Conservation (phyloP, 805 yeast species). For the Debaryomyces maramus region DNA sequence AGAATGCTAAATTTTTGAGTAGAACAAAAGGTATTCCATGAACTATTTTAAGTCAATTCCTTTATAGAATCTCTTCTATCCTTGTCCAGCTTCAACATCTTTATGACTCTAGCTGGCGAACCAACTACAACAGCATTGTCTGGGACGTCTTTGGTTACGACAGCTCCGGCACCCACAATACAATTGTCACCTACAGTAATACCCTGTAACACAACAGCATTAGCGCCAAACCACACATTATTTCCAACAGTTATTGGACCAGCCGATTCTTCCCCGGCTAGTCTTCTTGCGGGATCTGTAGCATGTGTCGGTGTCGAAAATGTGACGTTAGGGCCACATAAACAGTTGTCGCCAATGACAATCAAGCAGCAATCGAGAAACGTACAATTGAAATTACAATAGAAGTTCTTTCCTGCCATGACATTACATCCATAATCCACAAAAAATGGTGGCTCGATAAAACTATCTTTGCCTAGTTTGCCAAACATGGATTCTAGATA, state of each 20-base stretch:
- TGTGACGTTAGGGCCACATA: constrained; percentile 64
- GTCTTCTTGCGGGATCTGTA: constrained; percentile 46
- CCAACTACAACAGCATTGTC: constrained; percentile 60
- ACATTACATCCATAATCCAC: constrained; percentile 71
- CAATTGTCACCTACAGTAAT: constrained; percentile 62
- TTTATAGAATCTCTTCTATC: constrained; percentile 10
- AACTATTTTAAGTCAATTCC: constrained; percentile 1
- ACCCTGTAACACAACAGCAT: constrained; percentile 59
- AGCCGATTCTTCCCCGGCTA: constrained; percentile 51
- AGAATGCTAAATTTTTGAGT: no score
- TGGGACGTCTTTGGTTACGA: constrained; percentile 60
- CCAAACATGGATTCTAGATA: constrained; percentile 50
- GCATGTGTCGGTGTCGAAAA: constrained; percentile 68
- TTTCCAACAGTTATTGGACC: constrained; percentile 59
- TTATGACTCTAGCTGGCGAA: constrained; percentile 54
- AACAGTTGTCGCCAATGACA: constrained; percentile 57
- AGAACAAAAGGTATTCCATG: neutral
- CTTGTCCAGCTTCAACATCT: constrained; percentile 23
- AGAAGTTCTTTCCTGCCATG: constrained; percentile 55
- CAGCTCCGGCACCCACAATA: constrained; percentile 68
- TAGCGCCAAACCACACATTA: constrained; percentile 68
- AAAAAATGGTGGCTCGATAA: constrained; percentile 57
- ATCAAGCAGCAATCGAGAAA: constrained; percentile 63
- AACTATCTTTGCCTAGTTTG: constrained; percentile 35
- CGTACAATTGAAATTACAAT: constrained; percentile 56